Percentiles rank a stretch among this genome's conserved stretches.
Conservation (phyloP, 495 filamentous ascomycete genomes). For the Chaetomium fimeti region DNA sequence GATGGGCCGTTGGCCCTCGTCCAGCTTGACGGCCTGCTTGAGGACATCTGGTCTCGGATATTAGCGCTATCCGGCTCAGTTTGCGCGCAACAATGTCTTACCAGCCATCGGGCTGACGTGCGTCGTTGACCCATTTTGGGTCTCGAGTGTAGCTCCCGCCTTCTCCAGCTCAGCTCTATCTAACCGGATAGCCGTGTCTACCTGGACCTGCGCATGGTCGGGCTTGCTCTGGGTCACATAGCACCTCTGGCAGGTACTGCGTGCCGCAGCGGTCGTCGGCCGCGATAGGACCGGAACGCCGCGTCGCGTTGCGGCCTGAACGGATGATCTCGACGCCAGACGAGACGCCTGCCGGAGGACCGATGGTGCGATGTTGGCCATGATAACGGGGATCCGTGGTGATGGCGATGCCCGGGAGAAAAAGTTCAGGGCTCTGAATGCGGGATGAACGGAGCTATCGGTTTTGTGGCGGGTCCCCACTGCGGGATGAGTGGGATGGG, state of each 20-base stretch:
- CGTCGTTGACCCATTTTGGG: slow-evolving; percentile 54
- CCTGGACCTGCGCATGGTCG: slow-evolving; percentile 74
- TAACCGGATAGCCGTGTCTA: slow-evolving; percentile 76
- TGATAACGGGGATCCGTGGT: slow-evolving; percentile 38
- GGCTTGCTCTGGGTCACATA: slow-evolving; percentile 86
- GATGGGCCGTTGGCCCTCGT: slow-evolving; percentile 89
- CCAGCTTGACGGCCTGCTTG: slow-evolving; percentile 90
- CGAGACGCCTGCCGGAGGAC: slow-evolving; percentile 77
- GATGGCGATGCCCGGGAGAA: slow-evolving; percentile 21
- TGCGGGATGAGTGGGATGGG: slow-evolving; percentile 10
- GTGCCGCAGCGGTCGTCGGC: slow-evolving; percentile 39
- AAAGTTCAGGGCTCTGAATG: slow-evolving; percentile 16
- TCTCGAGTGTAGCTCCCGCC: slow-evolving; percentile 59
- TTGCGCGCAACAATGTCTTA: slow-evolving; percentile 25
- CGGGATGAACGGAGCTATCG: slow-evolving; percentile 22
- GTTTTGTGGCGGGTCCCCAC: slow-evolving; percentile 20
- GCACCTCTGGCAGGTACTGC: slow-evolving; percentile 46
- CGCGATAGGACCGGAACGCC: slow-evolving; percentile 44
- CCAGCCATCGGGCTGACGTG: slow-evolving; percentile 77
- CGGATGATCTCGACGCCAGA: slow-evolving; percentile 56
- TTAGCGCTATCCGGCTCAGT: slow-evolving; percentile 7
- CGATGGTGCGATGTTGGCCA: slow-evolving; percentile 70
- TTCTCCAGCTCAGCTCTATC: slow-evolving; percentile 83
- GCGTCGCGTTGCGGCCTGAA: slow-evolving; percentile 51
- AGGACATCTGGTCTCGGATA: slow-evolving; percentile 60